A percentile compares a stretch with the other conserved stretches of the same genome.
phyloP scores from a whole-genome alignment of 2,329 filamentous ascomycete genomes.

The Penicillium sp. region DNA sequence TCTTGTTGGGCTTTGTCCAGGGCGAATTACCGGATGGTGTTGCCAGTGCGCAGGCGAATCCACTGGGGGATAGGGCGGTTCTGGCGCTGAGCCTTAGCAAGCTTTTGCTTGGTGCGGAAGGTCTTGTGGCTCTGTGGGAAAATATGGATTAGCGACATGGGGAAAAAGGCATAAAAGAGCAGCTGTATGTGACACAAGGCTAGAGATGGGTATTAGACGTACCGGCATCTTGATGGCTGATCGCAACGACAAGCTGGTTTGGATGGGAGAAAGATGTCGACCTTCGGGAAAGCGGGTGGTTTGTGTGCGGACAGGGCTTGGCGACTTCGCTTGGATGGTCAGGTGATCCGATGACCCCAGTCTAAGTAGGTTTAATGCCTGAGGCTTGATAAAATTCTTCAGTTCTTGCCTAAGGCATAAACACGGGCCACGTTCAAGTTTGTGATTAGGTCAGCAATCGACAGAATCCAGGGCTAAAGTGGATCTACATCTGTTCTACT shows the following conservation, averaged over 20 bases:
- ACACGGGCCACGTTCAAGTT: not conserved
- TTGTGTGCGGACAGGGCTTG: slow-evolving; percentile 45
- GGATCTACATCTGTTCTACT: not conserved
- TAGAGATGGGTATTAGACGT: slow-evolving; percentile 23
- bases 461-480: not conserved
- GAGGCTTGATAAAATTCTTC: not conserved
- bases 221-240: slow-evolving; percentile 58
- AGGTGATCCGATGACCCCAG: slow-evolving; percentile 38
- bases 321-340: slow-evolving; percentile 38
- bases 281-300: slow-evolving; percentile 32
- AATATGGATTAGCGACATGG: slow-evolving; percentile 13
- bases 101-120: slow-evolving; percentile 99
- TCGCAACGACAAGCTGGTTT: slow-evolving; percentile 41
- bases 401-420: not conserved
- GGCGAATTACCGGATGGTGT: slow-evolving; percentile 91
- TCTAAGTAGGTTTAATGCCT: slow-evolving; percentile 2
- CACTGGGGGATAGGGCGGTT: slow-evolving; percentile 99
- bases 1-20: not conserved
- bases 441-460: not conserved
- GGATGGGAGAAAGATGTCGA: slow-evolving; percentile 39
- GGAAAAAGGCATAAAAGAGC: not conserved
- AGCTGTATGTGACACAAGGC: not conserved
- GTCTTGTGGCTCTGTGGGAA: slow-evolving; percentile 89
- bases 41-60: slow-evolving; percentile 97
- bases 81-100: slow-evolving; percentile 99